Evolutionary conservation across 495 filamentous ascomycete species (phyloP), one percentile per base, ranked within the genome.

Genomic region (Hypoxylon fragiforme): DNA sequence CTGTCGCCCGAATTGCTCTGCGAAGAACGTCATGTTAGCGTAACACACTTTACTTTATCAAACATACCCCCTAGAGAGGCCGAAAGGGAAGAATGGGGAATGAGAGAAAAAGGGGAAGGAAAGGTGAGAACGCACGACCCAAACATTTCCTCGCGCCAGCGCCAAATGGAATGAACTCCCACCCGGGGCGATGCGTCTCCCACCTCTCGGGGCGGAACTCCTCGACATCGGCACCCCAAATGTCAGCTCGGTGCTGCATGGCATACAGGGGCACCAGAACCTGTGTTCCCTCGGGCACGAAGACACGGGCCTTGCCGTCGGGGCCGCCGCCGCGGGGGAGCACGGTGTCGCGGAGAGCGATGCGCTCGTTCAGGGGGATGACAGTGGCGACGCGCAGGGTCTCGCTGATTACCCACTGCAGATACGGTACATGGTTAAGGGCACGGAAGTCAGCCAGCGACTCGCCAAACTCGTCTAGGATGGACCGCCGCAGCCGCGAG

Each of bases 371-470:
- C 14, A 73, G 46, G 9, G 70, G 71, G n/a, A 75, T 64, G 12
- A 71, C 69, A 2, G 71, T 70, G 0, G 44, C 66, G 36, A 73
- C 39, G 14, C 72, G 67, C 1, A 75, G 60, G 9, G 61, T 54
- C 64, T 83, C 80, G 59, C 76, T 77, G 52, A 76, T 66, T 21
- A 79, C 73, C 46, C 75, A 71, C 44, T 73, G 65, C 18, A 83
- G 62, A 45, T 81, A 83, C 22, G 71, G 51, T 8, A 67, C 58
- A 37, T 68, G 64, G 30, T 70, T 71, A 5, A 82, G 58, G n/a
- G 60, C 73, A 5, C 66, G 66, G 35, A 70, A 66, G n/a, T 57
- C 60, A 3, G 28, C 44, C 1, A 55, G 56, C 22, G 44, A 1
- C 6, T 35, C 39, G 7, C 74, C 75, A 48, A 78, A 76, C 2